Percentiles rank a stretch among this genome's conserved stretches.
These are phyloP conservation scores for Orbilia oligospora DNA, from an alignment of 2,329 filamentous ascomycete species.

Conservation along the genomic window DNA sequence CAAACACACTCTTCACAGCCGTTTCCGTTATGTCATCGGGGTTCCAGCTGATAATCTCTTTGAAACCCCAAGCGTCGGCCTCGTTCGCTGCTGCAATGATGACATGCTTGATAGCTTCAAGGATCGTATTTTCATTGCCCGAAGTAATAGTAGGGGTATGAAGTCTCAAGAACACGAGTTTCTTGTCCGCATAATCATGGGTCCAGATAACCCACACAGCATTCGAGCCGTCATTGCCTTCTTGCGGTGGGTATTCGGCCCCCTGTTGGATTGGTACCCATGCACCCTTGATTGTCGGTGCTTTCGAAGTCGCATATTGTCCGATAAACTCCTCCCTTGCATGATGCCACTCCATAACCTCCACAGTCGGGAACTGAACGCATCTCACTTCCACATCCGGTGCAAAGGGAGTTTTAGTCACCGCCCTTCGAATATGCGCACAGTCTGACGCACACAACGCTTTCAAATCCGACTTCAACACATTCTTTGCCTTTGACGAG, in stretches of 20 bases:
- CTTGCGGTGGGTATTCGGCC: slow-evolving; percentile 48
- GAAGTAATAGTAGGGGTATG: slow-evolving; percentile 39
- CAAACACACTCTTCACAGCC: slow-evolving; percentile 47
- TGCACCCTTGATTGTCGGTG: slow-evolving; percentile 47
- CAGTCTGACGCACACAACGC: slow-evolving; percentile 56
- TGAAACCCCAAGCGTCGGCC: slow-evolving; percentile 48
- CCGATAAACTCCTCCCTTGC: slow-evolving; percentile 59
- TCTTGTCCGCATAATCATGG: slow-evolving; percentile 51
- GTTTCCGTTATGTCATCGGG: slow-evolving; percentile 38
- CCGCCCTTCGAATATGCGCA: slow-evolving; percentile 33
- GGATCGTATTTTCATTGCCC: slow-evolving; percentile 27
- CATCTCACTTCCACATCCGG: slow-evolving; percentile 47
- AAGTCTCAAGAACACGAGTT: slow-evolving; percentile 53
- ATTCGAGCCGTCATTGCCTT: slow-evolving; percentile 46
- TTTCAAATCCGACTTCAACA: slow-evolving; percentile 55
- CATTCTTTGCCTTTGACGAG: slow-evolving; percentile 42
- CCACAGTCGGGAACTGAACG: slow-evolving; percentile 50
- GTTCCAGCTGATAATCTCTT: slow-evolving; percentile 58
- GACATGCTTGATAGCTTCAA: slow-evolving; percentile 39
- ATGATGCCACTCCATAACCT: slow-evolving; percentile 60
- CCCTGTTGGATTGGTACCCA: slow-evolving; percentile 39
- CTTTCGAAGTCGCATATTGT: slow-evolving; percentile 45
- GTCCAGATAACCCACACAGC: slow-evolving; percentile 57
- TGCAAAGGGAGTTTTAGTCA: slow-evolving; percentile 38
- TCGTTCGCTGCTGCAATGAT: slow-evolving; percentile 46